These are phyloP conservation scores for Candida peoriensis DNA, from an alignment of 805 yeast genomes.

Conservation along the genomic window DNA sequence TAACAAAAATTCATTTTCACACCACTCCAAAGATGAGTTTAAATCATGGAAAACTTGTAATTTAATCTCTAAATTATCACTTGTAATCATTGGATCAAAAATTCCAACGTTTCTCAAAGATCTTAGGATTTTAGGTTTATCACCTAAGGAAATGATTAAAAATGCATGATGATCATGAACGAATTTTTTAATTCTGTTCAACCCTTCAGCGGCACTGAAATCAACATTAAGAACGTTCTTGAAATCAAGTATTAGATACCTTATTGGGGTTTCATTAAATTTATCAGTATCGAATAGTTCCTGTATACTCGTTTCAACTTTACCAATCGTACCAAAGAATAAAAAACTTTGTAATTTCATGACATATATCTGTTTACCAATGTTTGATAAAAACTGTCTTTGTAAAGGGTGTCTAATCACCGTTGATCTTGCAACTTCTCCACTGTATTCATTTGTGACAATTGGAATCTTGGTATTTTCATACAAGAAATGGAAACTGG, in stretches of 20 bases:
- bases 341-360: conserved; percentile 83
- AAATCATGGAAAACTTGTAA: conserved; percentile 68
- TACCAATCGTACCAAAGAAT: conserved; percentile 94
- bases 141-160: conserved; percentile 74
- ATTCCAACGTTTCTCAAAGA: conserved; percentile 83
- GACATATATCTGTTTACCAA: conserved; percentile 87
- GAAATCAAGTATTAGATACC: conserved; percentile 80
- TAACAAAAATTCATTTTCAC: conserved; percentile 80
- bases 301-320: conserved; percentile 75
- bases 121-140: conserved; percentile 58
- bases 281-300: conserved; percentile 48
- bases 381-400: conserved; percentile 74
- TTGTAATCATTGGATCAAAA: conserved; percentile 33
- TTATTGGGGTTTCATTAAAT: conserved; percentile 51
- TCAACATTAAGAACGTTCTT: conserved; percentile 77
- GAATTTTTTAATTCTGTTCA: conserved; percentile 78
- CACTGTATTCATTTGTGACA: conserved; percentile 76
- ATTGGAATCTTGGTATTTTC: conserved; percentile 85
- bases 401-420: conserved; percentile 89
- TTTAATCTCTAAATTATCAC: conserved; percentile 33
- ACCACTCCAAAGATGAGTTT: conserved; percentile 92
- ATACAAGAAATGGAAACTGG: conserved; percentile 92
- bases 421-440: conserved; percentile 85
- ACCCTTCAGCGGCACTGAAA: conserved; percentile 94
- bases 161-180: conserved; percentile 64